These are phyloP conservation scores for Daldinia bambusicola DNA, from an alignment of 495 filamentous ascomycete genomes.

Conservation along the genomic window DNA sequence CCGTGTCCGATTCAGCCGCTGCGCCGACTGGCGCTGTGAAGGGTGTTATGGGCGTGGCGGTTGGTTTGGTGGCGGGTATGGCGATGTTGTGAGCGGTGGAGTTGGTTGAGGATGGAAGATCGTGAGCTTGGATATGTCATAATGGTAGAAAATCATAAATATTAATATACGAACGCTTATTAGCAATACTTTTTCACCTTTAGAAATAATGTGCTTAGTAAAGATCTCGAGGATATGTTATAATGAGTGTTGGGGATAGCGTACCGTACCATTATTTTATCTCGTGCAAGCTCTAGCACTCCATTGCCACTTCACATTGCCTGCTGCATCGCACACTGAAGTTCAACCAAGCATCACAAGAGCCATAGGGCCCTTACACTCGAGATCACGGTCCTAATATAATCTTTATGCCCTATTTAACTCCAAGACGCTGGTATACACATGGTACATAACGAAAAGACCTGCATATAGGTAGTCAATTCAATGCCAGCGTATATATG, in stretches of 20 bases:
- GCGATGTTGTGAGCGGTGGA: slow-evolving; percentile 34
- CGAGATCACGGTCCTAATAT: not conserved
- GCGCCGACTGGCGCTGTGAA: slow-evolving; percentile 35
- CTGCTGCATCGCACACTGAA: not conserved
- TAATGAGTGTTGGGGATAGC: no score
- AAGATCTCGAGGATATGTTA: no score
- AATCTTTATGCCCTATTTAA: not conserved
- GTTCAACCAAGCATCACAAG: not conserved
- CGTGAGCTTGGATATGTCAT: not conserved
- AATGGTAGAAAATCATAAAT: slow-evolving; percentile 16
- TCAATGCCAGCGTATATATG: not conserved
- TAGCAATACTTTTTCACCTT: not conserved
- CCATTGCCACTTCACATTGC: not conserved
- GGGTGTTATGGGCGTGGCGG: slow-evolving; percentile 38
- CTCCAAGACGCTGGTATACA: not conserved
- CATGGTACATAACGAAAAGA: not conserved
- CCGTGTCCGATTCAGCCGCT: slow-evolving; percentile 36
- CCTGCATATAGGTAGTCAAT: not conserved
- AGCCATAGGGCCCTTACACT: not conserved
- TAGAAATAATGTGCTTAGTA: not conserved
- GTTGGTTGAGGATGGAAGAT: not conserved
- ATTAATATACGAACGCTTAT: slow-evolving; percentile 12
- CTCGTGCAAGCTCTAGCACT: no score
- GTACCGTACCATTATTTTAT: no score
- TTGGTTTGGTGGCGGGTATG: slow-evolving; percentile 39